phyloP scores from a whole-genome alignment of 805 yeast species.

The Isabelozyma heimii region DNA sequence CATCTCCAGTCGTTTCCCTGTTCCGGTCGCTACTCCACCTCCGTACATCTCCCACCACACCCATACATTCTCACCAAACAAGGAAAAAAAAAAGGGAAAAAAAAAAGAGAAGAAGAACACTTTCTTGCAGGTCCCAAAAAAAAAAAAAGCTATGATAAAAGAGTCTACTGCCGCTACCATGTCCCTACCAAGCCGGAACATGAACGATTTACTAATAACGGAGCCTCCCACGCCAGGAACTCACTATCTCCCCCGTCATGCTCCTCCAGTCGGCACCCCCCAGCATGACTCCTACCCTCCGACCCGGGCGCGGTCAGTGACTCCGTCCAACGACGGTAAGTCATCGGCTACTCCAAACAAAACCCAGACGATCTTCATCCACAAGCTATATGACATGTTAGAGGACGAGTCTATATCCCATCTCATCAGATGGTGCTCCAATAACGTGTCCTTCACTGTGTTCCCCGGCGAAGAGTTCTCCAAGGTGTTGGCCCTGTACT shows the following conservation, averaged over 20 bases:
- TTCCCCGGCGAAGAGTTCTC: constrained; percentile 85
- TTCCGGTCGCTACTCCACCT: no score
- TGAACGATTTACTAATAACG: neutral
- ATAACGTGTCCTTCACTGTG: constrained; percentile 73
- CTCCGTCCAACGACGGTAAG: neutral
- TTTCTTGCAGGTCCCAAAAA: no score
- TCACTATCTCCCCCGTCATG: no score
- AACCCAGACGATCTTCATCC: constrained; percentile 62
- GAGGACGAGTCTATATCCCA: constrained; percentile 72
- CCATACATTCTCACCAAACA: no score
- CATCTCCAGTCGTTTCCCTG: no score
- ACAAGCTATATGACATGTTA: constrained; percentile 86
- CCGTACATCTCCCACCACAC: no score
- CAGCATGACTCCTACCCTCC: neutral
- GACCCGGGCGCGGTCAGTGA: neutral
- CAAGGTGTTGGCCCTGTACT: constrained; percentile 60
- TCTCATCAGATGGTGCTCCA: constrained; percentile 81
- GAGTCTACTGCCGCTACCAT: neutral
- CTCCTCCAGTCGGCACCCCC: neutral
- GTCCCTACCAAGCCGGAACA: neutral
- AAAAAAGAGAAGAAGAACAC: no score
- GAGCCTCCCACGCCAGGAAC: neutral
- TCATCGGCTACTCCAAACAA: constrained; percentile 16
- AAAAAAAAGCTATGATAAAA: neutral
- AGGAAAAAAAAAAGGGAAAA: no score